Evolutionary conservation across 2,329 filamentous ascomycete genomes (phyloP).

Genomic region (Aureobasidium zeae): DNA sequence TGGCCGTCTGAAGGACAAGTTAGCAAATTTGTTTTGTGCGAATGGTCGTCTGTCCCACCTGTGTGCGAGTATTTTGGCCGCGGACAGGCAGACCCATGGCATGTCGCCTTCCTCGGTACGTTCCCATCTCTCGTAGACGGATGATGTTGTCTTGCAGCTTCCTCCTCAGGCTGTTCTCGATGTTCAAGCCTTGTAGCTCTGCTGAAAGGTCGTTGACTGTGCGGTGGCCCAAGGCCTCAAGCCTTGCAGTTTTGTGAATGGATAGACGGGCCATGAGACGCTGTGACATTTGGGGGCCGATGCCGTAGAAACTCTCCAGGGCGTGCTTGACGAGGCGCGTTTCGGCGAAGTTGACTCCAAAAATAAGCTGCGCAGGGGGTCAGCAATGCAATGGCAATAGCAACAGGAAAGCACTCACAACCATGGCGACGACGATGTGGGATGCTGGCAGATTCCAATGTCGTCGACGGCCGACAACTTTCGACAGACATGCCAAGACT

Average conservation of each 20-base stretch:
- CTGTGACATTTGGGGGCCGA: conserved; percentile 60
- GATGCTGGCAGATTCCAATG: not conserved
- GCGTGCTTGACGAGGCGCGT: conserved; percentile 59
- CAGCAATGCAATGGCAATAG: not conserved
- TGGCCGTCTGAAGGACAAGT: conserved; percentile 45
- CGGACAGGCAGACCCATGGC: conserved; percentile 86
- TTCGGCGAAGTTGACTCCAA: conserved; percentile 80
- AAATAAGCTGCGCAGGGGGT: conserved; percentile 49
- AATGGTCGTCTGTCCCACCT: conserved; percentile 38
- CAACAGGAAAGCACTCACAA: too few species aligned
- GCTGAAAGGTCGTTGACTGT: conserved; percentile 75
- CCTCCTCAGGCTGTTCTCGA: conserved; percentile 78
- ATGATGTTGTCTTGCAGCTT: conserved; percentile 76
- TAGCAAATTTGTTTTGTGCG: not conserved
- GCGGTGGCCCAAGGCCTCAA: conserved; percentile 64
- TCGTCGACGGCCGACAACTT: not conserved
- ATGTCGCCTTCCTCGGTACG: conserved; percentile 80
- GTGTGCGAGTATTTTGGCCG: conserved; percentile 78
- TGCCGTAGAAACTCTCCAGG: conserved; percentile 77
- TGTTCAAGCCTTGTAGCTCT: conserved; percentile 82
- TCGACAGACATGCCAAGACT: conserved; percentile 3
- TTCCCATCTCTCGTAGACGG: conserved; percentile 80
- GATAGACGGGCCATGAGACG: conserved; percentile 80
- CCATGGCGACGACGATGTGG: conserved; percentile 7
- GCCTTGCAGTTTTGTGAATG: conserved; percentile 73